Evolutionary conservation across 1,284 basidiomycete genomes (phyloP).

Genomic region (Leccinum cinnamomeum): DNA sequence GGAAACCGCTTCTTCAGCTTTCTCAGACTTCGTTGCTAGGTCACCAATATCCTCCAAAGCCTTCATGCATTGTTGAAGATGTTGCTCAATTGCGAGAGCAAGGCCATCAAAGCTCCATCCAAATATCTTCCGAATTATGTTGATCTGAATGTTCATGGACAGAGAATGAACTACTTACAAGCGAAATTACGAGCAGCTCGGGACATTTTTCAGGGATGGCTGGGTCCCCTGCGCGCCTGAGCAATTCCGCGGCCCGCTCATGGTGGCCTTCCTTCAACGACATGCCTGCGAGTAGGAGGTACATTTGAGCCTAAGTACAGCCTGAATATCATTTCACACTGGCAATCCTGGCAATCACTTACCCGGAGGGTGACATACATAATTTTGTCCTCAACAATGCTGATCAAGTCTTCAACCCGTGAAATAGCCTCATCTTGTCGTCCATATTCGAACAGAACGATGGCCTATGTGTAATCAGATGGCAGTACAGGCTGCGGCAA

Average conservation of each 20-base stretch:
- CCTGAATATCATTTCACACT: neutral
- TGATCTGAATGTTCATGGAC: neutral
- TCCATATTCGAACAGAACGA: constrained; percentile 7
- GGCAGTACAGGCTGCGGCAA: too few relatives aligned
- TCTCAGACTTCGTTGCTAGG: neutral
- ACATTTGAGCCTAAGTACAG: neutral
- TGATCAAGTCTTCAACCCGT: constrained; percentile 1
- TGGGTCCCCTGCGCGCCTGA: neutral
- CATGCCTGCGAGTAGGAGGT: neutral
- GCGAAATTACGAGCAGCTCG: constrained; percentile 1
- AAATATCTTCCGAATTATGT: constrained; percentile 3
- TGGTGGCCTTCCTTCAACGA: neutral
- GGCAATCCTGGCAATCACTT: neutral
- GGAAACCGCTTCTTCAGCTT: neutral
- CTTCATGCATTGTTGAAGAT: neutral
- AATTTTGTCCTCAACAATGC: neutral
- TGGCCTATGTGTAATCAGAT: neutral
- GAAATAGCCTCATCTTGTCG: neutral
- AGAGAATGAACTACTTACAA: neutral
- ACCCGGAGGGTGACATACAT: neutral
- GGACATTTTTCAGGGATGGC: neutral
- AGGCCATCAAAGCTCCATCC: constrained; percentile 4
- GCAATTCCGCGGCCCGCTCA: neutral
- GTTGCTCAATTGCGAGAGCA: neutral
- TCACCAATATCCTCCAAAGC: neutral